Base-by-base conservation (phyloP, 129 eudicot species). In the Sambucus nigra region DNA sequence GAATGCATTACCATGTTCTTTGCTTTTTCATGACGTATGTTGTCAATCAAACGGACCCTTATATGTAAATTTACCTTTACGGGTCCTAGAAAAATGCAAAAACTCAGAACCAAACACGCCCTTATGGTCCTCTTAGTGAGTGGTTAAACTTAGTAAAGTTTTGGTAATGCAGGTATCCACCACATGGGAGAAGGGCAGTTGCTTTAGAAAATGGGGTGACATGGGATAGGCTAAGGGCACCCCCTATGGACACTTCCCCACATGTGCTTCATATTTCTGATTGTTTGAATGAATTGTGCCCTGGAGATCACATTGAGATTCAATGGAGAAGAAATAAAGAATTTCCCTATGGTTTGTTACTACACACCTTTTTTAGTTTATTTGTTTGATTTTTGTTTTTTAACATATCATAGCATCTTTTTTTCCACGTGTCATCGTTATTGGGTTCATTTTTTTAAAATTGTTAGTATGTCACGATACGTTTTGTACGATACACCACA, bases 251-350 rank as follows among this genome's bases (percentile, higher is more conserved):
- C 38, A 77, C 75, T 57, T 74, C 79, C 31, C 83, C 94, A 7
- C 89, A 77, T 55, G 83, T 69, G 69, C 94, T 87, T 57, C 84
- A 87, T 55, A 31, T 76, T 57, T 87, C 96, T 21, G 94, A 80
- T 35, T 80, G 89, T 53, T 72, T 80, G 63, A 40, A 69, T 39
- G 83, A 87, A 27, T 64, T 87, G 53, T 67, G 54, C 51, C 96
- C 96, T 33, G 78, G 73, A 20, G 94, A 87, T 67, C 89, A 87
- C 71, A 74, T 87, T 22, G 96, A 87, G 75, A 87, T 87, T 61
- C 96, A 87, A 39, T 87, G 96, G 96, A 87, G 96, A 72, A 75
- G 94, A 59, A 87, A 83, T 44, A 83, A 87, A 77, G 94, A 83
- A 55, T 87, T 87, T 57, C 96, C 96, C 48, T 88, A 88, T 59